Base-by-base conservation (phyloP, 805 yeast genomes). In the Lachancea dasiensis region DNA sequence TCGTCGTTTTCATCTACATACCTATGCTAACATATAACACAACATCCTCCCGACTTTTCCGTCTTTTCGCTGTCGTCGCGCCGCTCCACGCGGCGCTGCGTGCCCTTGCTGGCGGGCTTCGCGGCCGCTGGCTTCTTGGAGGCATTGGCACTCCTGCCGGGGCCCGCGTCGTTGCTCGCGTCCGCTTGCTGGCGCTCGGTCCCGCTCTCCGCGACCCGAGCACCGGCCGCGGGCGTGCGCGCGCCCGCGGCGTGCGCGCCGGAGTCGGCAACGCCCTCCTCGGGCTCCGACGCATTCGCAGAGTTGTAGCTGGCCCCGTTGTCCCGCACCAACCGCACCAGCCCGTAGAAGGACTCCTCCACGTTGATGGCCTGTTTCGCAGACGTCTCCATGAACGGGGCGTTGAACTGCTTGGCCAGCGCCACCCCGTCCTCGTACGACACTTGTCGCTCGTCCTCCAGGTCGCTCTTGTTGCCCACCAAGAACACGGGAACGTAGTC, bases 321-420 rank as follows among this genome's bases (percentile, higher is more conserved):
- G 38, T 60, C 64, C 39, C 65, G 71, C 38, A 80, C 75, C 30
- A 69, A 67, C 48, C 86, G 70, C 11, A 81, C 84, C 46, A 82
- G 58, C 26, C 77, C 79, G 54, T 72, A 79, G 60, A 86, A 86
- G 3, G 89, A 82, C 51, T 81, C 86, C 56, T 86, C 94, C 31
- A 92, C 97, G 52, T 92, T 89, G 48, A 81, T 73, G 43, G 95
- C 80, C 52, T 82, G 85, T 61, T 92, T 92, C 17, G 97, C 97
- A 27, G 90, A 79, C 1, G 97, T 86, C 64, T 92, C 98, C 50
- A 89, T 72, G 58, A 89, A 92, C 45, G 81, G 77, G 44, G 84
- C 77, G 44, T 72, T 69, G 61, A 83, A 75, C 44, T 72, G 70
- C 46, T 69, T 73, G 24, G 90, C 89, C 45, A 84, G 65, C 40